These are phyloP conservation scores for Nicotiana tomentosiformis DNA, from an alignment of 257 asterid genomes.

Conservation along the genomic window DNA sequence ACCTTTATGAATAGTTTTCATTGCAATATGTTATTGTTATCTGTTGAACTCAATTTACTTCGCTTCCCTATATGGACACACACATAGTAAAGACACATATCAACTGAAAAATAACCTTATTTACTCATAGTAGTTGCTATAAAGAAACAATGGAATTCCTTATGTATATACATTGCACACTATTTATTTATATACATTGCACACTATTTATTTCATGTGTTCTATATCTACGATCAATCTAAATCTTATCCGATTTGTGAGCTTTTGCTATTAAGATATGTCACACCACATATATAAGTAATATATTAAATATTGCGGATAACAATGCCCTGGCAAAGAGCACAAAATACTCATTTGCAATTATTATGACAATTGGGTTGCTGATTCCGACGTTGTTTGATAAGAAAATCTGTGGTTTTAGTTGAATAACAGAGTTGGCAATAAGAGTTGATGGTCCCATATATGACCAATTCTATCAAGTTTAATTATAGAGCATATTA, in stretches of 20 bases:
- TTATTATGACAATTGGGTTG: not conserved
- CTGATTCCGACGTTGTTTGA: not conserved
- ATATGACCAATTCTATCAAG: not conserved
- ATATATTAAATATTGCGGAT: not conserved
- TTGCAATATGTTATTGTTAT: not conserved
- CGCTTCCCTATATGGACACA: no score
- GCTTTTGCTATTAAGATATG: not conserved
- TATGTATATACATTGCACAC: not conserved
- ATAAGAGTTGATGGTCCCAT: not conserved
- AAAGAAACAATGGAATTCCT: not conserved
- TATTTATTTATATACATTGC: not conserved
- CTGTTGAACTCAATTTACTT: not conserved
- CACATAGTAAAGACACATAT: no score
- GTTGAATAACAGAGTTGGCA: not conserved
- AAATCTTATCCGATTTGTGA: not conserved
- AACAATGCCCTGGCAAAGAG: not conserved
- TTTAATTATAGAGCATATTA: not conserved
- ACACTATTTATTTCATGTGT: not conserved
- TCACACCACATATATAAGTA: not conserved
- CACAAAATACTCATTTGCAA: not conserved
- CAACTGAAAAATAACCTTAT: not conserved
- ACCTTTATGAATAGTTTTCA: not conserved
- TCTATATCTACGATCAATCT: not conserved
- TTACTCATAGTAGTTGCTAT: not conserved
- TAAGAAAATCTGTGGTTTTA: not conserved